Conservation (phyloP, 345 rosid species). For the Kandelia obovata region DNA sequence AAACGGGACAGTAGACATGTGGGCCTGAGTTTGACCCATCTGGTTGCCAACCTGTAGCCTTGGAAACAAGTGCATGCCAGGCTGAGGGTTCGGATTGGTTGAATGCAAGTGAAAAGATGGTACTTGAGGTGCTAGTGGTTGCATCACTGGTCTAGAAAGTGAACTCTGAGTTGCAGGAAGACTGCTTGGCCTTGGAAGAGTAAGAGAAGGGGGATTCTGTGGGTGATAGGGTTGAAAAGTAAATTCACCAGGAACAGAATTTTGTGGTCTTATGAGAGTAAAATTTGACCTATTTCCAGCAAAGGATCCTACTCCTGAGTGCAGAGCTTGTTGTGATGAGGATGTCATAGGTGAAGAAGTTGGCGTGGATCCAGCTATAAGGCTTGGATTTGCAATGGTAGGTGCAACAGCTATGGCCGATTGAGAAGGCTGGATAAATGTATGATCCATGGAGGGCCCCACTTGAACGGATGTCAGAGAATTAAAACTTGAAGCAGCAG, state of each 20-base stretch:
- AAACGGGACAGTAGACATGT: constrained; percentile 19
- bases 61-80: constrained; percentile 39
- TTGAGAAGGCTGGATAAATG: constrained; percentile 30
- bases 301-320: constrained; percentile 25
- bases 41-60: constrained; percentile 47
- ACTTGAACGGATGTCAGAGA: constrained; percentile 23
- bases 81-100: constrained; percentile 38
- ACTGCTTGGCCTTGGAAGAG: constrained; percentile 39
- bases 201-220: constrained; percentile 33
- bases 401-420: constrained; percentile 12
- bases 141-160: constrained; percentile 34
- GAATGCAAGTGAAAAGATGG: constrained; percentile 28
- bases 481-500: constrained; percentile 27
- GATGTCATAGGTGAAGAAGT: constrained; percentile 25
- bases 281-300: constrained; percentile 35
- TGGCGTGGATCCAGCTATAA: constrained; percentile 14
- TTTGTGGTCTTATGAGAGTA: constrained; percentile 35
- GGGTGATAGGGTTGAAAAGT: constrained; percentile 50
- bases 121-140: constrained; percentile 33
- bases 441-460: constrained; percentile 22
- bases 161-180: constrained; percentile 26
- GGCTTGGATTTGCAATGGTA: constrained; percentile 17
- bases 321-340: constrained; percentile 25
- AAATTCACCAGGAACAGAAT: constrained; percentile 50
- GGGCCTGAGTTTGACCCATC: constrained; percentile 38